Base-by-base conservation (phyloP, 2,329 filamentous ascomycete species). In the Pseudogymnoascus sp. region DNA sequence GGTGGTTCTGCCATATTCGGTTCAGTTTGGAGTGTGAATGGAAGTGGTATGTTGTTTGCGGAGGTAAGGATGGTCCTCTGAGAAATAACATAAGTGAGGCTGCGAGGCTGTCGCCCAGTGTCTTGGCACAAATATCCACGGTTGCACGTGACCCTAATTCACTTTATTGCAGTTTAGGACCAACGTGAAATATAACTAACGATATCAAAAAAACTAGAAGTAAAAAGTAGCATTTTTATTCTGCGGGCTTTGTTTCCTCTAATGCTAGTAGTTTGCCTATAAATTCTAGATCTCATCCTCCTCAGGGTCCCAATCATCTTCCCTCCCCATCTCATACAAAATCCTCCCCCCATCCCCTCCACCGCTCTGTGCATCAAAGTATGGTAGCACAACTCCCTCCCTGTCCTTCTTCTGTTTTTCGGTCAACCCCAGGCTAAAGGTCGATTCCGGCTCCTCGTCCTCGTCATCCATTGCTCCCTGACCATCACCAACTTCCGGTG, bases 241-340 rank as follows among this genome's bases (percentile, higher is more conserved):
- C 16, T 45, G 25, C 5, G 3, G 28, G n/a, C 11, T 38, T 18
- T 16, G 38, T 38, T 67, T 41, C 9, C 43, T 45, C 16, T 33
- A 45, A 58, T 62, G 18, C 1, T 62, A 6, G 33, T 61, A 1
- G 23, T 14, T 45, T 49, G 7, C n/a, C 25, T 4, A 11, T 28
- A 45, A 72, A 37, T 72, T 72, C 64, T 71, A 71, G 66, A 74
- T 76, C 76, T 97, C 93, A 76, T 97, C 93, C 71, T 97, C 92
- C 71, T 96, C 92, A 64, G 96, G 93, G 69, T 96, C 93, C 77
- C 97, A 97, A 73, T 97, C 92, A 75, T 99, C 95, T 77, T 97
- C 95, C 66, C 87, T 84, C 1, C 93, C 93, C 90, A 97, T 96
- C 69, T 97, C 93, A 74, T 99, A 99, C 71, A 99, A 73, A 67